Base-by-base conservation (phyloP, 2,329 filamentous ascomycete genomes). In the Teratosphaeria pseudoeucalypti region DNA sequence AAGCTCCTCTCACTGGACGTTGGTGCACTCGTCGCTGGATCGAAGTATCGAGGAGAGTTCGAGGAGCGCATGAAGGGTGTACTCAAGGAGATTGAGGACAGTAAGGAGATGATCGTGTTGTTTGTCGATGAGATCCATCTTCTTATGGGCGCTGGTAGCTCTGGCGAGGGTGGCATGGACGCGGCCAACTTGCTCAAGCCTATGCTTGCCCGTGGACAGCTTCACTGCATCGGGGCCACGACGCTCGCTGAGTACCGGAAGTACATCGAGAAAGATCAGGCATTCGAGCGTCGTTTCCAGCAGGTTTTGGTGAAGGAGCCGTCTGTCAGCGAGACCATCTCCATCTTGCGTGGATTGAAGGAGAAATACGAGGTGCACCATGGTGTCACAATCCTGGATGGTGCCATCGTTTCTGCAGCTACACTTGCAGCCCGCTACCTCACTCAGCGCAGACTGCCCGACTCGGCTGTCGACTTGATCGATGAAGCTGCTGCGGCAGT, bases 21-120 rank as follows among this genome's bases (percentile, higher is more conserved):
- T 55, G 94, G 94, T 68, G 89, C 92, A 27, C 81, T 99, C 60
- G 92, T 99, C 64, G 94, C 94, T 60, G 94, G 94, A 66, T 96
- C 91, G 83, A 99, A 99, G 78, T 99, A 95, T 79, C 87, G 94
- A 56, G 94, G 94, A 78, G 94, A 99, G 74, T 99, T 99, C 61
- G 94, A 99, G 74, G 94, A 99, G 80, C 85, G 94, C 67, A 97
- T 99, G 92, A 99, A 99, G 82, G 92, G 92, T 58, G 94, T 99
- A 5, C 76, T 99, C 68, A 99, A 97, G 75, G 94, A 99, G 77
- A 96, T 99, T 61, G 84, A 92, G 67, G 87, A 95, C 59, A 90
- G 91, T 57, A 95, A 94, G 73, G 92, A 97, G 60, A 96, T 92
- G 80, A 96, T 99, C 71, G 88, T 99, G 57, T 85, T 99, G 63